These are phyloP conservation scores for Erigeron canadensis DNA, from an alignment of 129 eudicot species.

Conservation along the genomic window DNA sequence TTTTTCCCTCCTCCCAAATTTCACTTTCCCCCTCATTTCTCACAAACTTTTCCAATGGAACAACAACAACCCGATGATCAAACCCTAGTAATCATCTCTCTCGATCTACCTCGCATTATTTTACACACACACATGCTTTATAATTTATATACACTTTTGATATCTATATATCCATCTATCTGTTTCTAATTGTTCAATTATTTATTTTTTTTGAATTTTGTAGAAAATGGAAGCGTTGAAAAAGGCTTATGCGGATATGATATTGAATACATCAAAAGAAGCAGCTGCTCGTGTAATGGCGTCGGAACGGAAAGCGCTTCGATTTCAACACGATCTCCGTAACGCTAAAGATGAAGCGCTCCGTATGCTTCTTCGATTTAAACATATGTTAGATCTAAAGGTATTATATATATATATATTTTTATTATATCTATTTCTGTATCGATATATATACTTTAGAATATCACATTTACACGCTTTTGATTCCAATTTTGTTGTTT, in stretches of 20 bases:
- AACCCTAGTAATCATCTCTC: slow-evolving; percentile 31
- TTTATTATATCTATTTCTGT: background rate
- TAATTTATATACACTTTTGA: background rate
- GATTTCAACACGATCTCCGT: slow-evolving; percentile 44
- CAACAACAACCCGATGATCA: slow-evolving; percentile 14
- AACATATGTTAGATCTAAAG: slow-evolving; percentile 55
- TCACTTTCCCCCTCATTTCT: slow-evolving; percentile 16
- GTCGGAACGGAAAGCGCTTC: slow-evolving; percentile 54
- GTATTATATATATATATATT: slow-evolving; percentile 24
- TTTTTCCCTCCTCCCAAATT: slow-evolving; percentile 38
- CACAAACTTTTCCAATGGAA: slow-evolving; percentile 30
- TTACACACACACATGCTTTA: slow-evolving; percentile 10
- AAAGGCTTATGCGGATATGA: slow-evolving; percentile 80
- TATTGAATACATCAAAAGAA: slow-evolving; percentile 72
- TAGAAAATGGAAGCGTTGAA: slow-evolving; percentile 57
- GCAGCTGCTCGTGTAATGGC: slow-evolving; percentile 74
- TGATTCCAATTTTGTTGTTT: background rate
- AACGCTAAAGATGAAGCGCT: slow-evolving; percentile 51
- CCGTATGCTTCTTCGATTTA: slow-evolving; percentile 50
- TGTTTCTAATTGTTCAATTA: slow-evolving; percentile 8
- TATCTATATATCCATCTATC: background rate
- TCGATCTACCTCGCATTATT: slow-evolving; percentile 13
- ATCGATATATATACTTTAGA: background rate
- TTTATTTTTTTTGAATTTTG: background rate
- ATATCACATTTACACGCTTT: slow-evolving; percentile 3